phyloP scores from a whole-genome alignment of 306 rosid genomes.

The Trifolium pratense region DNA sequence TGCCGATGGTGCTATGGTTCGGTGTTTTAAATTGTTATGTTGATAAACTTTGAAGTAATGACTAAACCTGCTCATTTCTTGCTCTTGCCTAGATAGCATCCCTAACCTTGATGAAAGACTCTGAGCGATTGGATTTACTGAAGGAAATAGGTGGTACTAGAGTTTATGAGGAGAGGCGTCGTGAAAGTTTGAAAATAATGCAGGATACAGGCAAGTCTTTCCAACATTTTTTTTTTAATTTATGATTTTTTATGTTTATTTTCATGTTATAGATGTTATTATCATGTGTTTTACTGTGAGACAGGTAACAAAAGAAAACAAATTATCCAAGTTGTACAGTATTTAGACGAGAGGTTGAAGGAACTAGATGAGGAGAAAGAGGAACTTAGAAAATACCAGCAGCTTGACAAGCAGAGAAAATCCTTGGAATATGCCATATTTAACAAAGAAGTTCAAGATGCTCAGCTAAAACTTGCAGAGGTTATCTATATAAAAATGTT shows the following conservation, averaged over 20 bases:
- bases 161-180: slow-evolving; percentile 98
- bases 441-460: slow-evolving; percentile 92
- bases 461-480: slow-evolving; percentile 86
- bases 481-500: slow-evolving; percentile 52
- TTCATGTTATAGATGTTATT: slow-evolving; percentile 24
- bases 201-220: slow-evolving; percentile 82
- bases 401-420: slow-evolving; percentile 93
- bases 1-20: slow-evolving; percentile 39
- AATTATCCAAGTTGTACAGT: slow-evolving; percentile 98
- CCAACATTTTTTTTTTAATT: slow-evolving; percentile 8
- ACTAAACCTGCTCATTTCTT: slow-evolving; percentile 10
- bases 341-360: slow-evolving; percentile 91
- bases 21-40: slow-evolving; percentile 28
- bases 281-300: slow-evolving; percentile 36
- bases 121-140: slow-evolving; percentile 86
- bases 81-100: slow-evolving; percentile 76
- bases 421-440: slow-evolving; percentile 89
- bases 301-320: slow-evolving; percentile 92
- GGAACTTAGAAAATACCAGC: slow-evolving; percentile 92
- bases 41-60: slow-evolving; percentile 20
- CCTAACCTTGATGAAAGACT: slow-evolving; percentile 95
- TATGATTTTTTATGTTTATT: slow-evolving; percentile 19
- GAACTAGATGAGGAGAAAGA: slow-evolving; percentile 98
- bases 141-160: slow-evolving; percentile 99
- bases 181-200: slow-evolving; percentile 96